Conservation (phyloP, 768 basidiomycete species). For the Coprinopsis cinerea region DNA sequence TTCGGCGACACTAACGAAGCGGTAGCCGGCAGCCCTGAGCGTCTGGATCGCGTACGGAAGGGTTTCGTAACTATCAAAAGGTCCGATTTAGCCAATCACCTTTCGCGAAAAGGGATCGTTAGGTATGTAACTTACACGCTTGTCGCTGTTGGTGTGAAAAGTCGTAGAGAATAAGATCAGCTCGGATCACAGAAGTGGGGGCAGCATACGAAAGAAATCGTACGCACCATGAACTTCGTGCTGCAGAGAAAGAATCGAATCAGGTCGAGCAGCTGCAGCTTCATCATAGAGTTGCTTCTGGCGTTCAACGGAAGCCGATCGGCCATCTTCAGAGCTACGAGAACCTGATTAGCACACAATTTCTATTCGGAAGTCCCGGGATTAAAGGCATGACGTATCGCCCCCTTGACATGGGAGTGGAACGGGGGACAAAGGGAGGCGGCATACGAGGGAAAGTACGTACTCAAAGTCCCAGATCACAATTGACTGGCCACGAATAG, state of each 20-base stretch:
- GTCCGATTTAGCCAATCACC: neutral
- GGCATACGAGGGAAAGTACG: too few relatives aligned
- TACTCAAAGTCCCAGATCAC: constrained; percentile 20
- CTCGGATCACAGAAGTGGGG: neutral
- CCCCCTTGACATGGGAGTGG: too few relatives aligned
- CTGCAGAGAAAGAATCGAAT: constrained; percentile 8
- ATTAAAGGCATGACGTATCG: too few relatives aligned
- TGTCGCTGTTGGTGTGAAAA: neutral
- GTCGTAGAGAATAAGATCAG: neutral
- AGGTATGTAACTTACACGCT: neutral
- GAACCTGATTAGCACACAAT: neutral
- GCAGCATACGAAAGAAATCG: too few relatives aligned
- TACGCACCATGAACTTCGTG: constrained; percentile 11
- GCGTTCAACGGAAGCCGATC: neutral
- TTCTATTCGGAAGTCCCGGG: too few relatives aligned
- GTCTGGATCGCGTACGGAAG: constrained; percentile 15
- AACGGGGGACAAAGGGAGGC: too few relatives aligned
- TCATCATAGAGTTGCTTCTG: constrained; percentile 8
- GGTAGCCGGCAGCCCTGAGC: constrained; percentile 13
- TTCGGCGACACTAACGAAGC: constrained; percentile 12
- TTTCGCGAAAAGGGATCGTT: neutral
- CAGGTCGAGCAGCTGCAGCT: neutral
- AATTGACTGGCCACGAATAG: constrained; percentile 11
- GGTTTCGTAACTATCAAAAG: neutral
- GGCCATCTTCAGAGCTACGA: constrained; percentile 8